A percentile compares a stretch with the other conserved stretches of the same genome.
Conservation (phyloP, 2,329 filamentous ascomycete genomes). For the Fusarium penzigii region DNA sequence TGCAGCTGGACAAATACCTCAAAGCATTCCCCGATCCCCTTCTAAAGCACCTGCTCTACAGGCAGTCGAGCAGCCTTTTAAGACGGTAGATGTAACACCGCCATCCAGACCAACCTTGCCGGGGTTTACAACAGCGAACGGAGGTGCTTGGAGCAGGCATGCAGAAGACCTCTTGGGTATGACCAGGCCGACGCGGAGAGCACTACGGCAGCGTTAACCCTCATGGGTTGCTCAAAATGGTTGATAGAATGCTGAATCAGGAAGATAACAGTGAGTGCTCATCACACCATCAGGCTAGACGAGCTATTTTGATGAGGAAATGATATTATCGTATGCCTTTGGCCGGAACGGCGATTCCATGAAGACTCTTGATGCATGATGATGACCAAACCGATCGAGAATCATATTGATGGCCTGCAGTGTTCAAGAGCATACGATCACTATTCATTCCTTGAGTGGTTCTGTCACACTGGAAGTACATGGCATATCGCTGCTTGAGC, state of each 20-base stretch:
- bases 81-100: neutral
- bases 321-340: too few species aligned
- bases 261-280: too few species aligned
- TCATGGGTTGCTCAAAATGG: neutral
- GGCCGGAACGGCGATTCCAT: too few species aligned
- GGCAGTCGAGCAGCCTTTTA: neutral
- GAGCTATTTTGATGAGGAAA: too few species aligned
- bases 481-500: too few species aligned
- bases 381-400: too few species aligned
- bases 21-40: conserved; percentile 41
- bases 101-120: conserved; percentile 36
- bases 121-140: conserved; percentile 50
- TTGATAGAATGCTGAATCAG: neutral
- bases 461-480: too few species aligned
- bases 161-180: conserved; percentile 66
- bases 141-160: conserved; percentile 70
- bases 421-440: too few species aligned
- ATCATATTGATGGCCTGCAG: too few species aligned
- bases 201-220: conserved; percentile 3
- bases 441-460: too few species aligned
- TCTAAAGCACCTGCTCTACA: conserved; percentile 19
- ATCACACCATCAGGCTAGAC: too few species aligned
- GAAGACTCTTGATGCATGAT: too few species aligned
- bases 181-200: conserved; percentile 49
- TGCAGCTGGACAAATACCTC: conserved; percentile 50